phyloP scores from a whole-genome alignment of 2,329 filamentous ascomycete genomes.

The Aureobasidium sp. region DNA sequence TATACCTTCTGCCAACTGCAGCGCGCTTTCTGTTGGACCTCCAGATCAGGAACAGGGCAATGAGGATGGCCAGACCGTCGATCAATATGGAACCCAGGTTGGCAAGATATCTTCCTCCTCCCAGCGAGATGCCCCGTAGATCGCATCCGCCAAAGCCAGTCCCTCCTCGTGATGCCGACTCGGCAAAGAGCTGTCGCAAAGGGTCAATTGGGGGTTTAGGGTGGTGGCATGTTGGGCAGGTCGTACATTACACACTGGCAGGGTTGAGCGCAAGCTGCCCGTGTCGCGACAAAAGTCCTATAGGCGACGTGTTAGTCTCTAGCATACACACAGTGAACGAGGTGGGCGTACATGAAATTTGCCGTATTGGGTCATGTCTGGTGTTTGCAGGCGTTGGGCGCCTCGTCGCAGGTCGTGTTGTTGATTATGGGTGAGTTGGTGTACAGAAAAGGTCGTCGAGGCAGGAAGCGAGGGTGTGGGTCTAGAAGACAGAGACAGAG shows the following conservation, averaged over 20 bases:
- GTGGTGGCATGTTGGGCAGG: neutral
- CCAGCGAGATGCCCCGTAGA: conserved; percentile 66
- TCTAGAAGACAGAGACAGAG: no score
- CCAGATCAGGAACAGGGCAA: conserved; percentile 60
- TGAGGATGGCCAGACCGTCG: conserved; percentile 65
- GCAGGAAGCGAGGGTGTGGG: neutral
- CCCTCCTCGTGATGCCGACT: conserved; percentile 50
- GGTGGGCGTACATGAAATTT: conserved; percentile 23
- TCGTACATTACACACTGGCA: conserved; percentile 42
- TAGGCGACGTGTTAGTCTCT: conserved; percentile 28
- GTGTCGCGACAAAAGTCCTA: conserved; percentile 43
- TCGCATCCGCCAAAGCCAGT: conserved; percentile 61
- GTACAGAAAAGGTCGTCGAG: neutral
- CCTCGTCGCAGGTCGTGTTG: neutral
- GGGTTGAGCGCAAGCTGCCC: conserved; percentile 30
- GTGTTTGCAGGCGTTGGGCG: neutral
- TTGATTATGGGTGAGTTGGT: neutral
- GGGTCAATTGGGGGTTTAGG: conserved; percentile 22
- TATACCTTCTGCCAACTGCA: conserved; percentile 83
- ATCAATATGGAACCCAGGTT: conserved; percentile 91
- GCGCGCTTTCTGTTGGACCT: conserved; percentile 84
- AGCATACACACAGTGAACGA: neutral
- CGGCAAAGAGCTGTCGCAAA: conserved; percentile 53
- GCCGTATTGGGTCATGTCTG: conserved; percentile 25
- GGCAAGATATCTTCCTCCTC: conserved; percentile 57